phyloP scores from a whole-genome alignment of 176 grass and related monocot species.

The Oryza glaberrima region DNA sequence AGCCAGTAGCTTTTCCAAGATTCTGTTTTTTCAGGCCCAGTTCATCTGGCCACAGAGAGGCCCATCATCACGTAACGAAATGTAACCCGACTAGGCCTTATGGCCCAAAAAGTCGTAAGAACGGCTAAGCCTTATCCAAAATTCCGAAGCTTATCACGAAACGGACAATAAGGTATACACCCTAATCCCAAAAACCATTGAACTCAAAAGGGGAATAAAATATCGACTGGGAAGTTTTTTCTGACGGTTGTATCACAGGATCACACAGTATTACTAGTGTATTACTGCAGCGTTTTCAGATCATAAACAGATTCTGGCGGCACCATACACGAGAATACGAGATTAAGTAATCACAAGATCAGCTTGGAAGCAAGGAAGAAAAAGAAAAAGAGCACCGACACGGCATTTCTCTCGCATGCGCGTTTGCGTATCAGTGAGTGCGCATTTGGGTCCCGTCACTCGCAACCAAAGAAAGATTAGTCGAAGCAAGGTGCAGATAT shows the following conservation, averaged over 20 bases:
- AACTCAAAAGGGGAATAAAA: too few relatives aligned
- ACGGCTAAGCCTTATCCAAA: too few relatives aligned
- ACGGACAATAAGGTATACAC: too few relatives aligned
- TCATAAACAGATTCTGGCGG: too few relatives aligned
- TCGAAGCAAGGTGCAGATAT: background rate
- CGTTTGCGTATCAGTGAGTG: background rate
- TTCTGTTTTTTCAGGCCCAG: too few relatives aligned
- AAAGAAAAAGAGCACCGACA: background rate
- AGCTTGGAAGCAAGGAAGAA: background rate
- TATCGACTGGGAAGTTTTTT: too few relatives aligned
- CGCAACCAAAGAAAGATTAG: background rate
- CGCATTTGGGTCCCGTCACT: background rate
- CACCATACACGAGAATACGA: background rate
- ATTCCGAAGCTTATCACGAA: too few relatives aligned
- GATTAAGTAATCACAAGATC: background rate
- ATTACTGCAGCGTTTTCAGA: background rate
- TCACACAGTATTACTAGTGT: background rate
- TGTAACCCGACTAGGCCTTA: background rate
- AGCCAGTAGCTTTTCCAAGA: background rate
- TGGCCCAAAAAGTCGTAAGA: background rate
- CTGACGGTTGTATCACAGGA: background rate
- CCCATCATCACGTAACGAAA: background rate
- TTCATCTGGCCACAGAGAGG: background rate
- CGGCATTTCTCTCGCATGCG: background rate
- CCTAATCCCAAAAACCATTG: too few relatives aligned